Base-by-base conservation (phyloP, 352 stramenopile genomes). In the Blastocystis sp. region DNA sequence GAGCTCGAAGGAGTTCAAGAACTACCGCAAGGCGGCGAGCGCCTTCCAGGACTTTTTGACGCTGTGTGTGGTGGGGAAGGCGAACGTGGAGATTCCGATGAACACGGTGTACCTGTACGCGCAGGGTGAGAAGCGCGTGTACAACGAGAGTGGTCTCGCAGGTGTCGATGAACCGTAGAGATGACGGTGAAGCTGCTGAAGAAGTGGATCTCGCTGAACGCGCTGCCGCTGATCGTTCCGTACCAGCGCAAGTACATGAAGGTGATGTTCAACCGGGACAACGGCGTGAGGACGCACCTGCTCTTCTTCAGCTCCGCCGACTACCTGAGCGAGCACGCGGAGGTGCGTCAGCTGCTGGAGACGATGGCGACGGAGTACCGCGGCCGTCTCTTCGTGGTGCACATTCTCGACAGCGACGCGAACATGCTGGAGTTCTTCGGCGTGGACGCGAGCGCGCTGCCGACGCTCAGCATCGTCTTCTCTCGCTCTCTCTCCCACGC, bases 111-210 rank as follows among this genome's bases (percentile, higher is more conserved):
- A 78, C 42, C n/a, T 61, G 9, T 78, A 78, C 36, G 44, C 67
- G 3, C 0, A 32, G 16, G 67, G 67, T 32, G 67, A 78, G 42
- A 78, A 78, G 42, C 11, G 21, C 27, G 29, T 51, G 34, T 78
- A 78, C 38, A 46, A 48, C 6, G 67, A 42, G 21, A 78, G 67
- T 78, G 32, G 0, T 4, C 36, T 1, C 36, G 42, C 51, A 36
- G 67, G 7, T 3, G 2, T 27, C 0, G 9, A n/a, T 78, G 42
- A 78, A n/a, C 4, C 18, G 9, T 78, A 78, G 67, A 78, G 34
- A 78, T 78, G 67, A 78, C 67, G 24, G 67, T 78, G 67, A 78
- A 78, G n/a, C 9, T 24, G 49, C 29, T 78, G 67, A 78, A 78
- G 40, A 78, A 78, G 34, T 78, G 67, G 67, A 48, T 78, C 16